These are phyloP conservation scores for Chiua virens DNA, from an alignment of 768 basidiomycete species.

Conservation along the genomic window DNA sequence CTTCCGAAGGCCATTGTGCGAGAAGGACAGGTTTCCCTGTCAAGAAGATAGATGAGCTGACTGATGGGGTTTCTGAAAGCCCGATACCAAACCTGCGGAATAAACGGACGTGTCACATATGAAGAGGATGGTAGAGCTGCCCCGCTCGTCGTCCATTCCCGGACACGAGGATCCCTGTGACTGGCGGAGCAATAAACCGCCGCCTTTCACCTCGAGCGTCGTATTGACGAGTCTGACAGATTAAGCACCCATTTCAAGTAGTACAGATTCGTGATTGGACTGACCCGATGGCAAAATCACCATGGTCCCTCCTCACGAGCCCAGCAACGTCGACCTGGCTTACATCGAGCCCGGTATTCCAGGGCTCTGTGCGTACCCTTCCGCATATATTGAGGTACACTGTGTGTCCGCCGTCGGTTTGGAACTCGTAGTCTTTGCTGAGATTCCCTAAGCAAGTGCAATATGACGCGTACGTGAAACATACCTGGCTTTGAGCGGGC, in stretches of 20 bases:
- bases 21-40: too few relatives aligned
- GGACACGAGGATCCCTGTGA: conserved; percentile 66
- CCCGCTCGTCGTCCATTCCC: conserved; percentile 40
- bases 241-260: neutral
- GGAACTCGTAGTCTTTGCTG: conserved; percentile 66
- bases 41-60: too few relatives aligned
- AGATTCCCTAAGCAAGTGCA: conserved; percentile 12
- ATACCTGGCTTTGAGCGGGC: conserved; percentile 57
- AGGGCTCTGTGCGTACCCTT: conserved; percentile 53
- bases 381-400: conserved; percentile 68
- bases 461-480: conserved; percentile 5
- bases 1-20: too few relatives aligned
- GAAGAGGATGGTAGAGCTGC: too few relatives aligned
- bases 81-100: too few relatives aligned
- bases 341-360: conserved; percentile 53
- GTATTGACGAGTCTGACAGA: conserved; percentile 47
- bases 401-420: conserved; percentile 44
- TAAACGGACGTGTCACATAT: too few relatives aligned
- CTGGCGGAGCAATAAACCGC: conserved; percentile 55
- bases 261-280: conserved; percentile 1
- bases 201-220: conserved; percentile 53
- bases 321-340: conserved; percentile 54
- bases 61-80: too few relatives aligned
- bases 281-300: conserved; percentile 75
- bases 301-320: conserved; percentile 57